These are phyloP conservation scores for Pythium apleroticum DNA, from an alignment of 352 stramenopile genomes.

Conservation along the genomic window DNA sequence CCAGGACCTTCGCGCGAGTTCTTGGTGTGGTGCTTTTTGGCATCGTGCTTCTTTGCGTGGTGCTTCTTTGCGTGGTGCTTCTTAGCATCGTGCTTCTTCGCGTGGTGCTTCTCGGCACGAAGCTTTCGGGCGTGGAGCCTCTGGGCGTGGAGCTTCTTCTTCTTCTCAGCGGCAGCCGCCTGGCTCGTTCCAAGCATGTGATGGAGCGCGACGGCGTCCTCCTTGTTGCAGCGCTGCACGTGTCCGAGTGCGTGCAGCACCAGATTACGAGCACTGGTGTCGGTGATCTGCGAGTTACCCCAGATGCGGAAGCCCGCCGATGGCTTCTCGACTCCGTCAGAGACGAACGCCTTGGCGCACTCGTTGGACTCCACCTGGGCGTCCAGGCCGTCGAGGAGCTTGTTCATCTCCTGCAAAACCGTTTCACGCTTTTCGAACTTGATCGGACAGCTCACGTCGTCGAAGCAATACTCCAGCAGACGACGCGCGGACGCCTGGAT, in stretches of 20 bases:
- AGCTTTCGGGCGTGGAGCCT: neutral
- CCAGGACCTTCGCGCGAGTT: neutral
- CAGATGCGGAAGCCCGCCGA: neutral
- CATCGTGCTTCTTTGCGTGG: neutral
- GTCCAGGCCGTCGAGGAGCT: conserved; percentile 13
- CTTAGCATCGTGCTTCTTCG: neutral
- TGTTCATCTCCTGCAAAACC: conserved; percentile 12
- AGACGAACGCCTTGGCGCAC: conserved; percentile 11
- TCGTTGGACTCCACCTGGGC: conserved; percentile 16
- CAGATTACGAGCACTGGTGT: neutral
- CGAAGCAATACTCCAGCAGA: conserved; percentile 23
- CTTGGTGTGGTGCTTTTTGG: neutral
- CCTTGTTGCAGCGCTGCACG: neutral
- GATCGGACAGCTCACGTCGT: conserved; percentile 11
- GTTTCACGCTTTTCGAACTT: conserved; percentile 19
- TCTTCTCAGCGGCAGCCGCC: neutral
- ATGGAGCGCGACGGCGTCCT: neutral
- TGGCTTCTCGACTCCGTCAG: neutral
- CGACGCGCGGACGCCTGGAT: conserved; percentile 2
- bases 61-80: neutral
- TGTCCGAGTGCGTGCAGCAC: neutral
- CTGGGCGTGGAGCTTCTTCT: neutral
- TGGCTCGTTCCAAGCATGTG: neutral
- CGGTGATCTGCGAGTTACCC: neutral
- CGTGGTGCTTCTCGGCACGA: neutral